Evolutionary conservation across 805 yeast genomes (phyloP).

Genomic region (Teunomyces barrocoloradensis): DNA sequence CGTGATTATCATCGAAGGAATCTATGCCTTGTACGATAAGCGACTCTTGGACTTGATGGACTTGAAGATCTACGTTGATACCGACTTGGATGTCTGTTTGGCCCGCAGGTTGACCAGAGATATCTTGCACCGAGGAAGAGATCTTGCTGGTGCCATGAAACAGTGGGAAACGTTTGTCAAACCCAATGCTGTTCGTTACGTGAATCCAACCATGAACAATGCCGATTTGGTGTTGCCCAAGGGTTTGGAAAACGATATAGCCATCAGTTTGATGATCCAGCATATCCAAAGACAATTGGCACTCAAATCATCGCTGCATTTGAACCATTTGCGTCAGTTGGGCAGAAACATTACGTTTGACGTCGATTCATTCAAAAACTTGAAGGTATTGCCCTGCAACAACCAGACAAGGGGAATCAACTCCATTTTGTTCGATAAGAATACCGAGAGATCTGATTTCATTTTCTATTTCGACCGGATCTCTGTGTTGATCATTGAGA

Average conservation of each 20-base stretch:
- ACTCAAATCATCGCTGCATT: conserved; percentile 64
- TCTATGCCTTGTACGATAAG: conserved; percentile 73
- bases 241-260: conserved; percentile 79
- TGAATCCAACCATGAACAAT: conserved; percentile 69
- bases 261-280: conserved; percentile 72
- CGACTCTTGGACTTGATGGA: conserved; percentile 76
- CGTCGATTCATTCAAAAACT: conserved; percentile 23
- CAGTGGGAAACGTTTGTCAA: conserved; percentile 93
- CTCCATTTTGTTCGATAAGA: conserved; percentile 60
- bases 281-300: conserved; percentile 74
- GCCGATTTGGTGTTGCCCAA: conserved; percentile 93
- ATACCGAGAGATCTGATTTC: conserved; percentile 68
- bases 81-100: conserved; percentile 89
- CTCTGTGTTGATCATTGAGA: conserved; percentile 65
- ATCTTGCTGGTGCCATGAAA: conserved; percentile 71
- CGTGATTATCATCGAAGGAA: conserved; percentile 89
- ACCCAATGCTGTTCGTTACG: conserved; percentile 79
- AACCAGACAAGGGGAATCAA: conserved; percentile 72
- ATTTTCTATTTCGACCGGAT: conserved; percentile 83
- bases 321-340: conserved; percentile 58
- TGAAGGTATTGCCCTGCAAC: conserved; percentile 43
- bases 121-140: conserved; percentile 82
- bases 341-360: conserved; percentile 43
- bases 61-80: conserved; percentile 85
- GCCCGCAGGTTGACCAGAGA: conserved; percentile 87